A percentile compares a stretch with the other conserved stretches of the same genome.
Conservation (phyloP, 306 rosid genomes). For the Oemleria cerasiformis region DNA sequence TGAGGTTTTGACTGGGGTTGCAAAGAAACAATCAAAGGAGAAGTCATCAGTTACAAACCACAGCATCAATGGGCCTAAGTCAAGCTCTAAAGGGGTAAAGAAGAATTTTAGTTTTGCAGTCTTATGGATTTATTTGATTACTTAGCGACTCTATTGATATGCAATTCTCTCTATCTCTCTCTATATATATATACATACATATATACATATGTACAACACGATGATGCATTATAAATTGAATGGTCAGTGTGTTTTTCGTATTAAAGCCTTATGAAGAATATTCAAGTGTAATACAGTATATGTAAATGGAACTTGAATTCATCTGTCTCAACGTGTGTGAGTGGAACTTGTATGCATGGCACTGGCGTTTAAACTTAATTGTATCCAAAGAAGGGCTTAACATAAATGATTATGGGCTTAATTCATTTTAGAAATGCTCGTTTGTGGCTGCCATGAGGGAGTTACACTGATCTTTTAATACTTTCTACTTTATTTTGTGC, state of each 20-base stretch:
- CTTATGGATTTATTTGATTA: background rate
- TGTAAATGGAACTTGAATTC: background rate
- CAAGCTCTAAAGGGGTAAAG: conserved; percentile 64
- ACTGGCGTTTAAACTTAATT: background rate
- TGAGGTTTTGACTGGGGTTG: conserved; percentile 52
- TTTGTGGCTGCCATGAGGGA: too few relatives aligned
- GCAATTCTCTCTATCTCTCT: background rate
- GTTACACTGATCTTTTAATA: too few relatives aligned
- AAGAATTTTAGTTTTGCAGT: background rate
- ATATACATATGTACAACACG: too few relatives aligned
- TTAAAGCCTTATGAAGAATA: background rate
- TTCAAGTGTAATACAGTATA: background rate
- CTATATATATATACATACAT: background rate
- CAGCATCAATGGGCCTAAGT: conserved; percentile 60
- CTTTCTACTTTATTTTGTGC: background rate
- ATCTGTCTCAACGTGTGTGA: too few relatives aligned
- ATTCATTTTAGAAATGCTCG: too few relatives aligned
- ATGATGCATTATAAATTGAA: too few relatives aligned
- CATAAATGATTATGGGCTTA: too few relatives aligned
- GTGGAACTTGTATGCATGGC: background rate
- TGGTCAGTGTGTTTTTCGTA: background rate
- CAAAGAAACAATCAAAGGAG: conserved; percentile 53
- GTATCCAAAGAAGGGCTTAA: too few relatives aligned
- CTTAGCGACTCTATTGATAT: background rate
- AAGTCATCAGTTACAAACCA: conserved; percentile 52